Conservation (phyloP, 805 yeast genomes). For the Maudiozyma serrabonitensis region DNA sequence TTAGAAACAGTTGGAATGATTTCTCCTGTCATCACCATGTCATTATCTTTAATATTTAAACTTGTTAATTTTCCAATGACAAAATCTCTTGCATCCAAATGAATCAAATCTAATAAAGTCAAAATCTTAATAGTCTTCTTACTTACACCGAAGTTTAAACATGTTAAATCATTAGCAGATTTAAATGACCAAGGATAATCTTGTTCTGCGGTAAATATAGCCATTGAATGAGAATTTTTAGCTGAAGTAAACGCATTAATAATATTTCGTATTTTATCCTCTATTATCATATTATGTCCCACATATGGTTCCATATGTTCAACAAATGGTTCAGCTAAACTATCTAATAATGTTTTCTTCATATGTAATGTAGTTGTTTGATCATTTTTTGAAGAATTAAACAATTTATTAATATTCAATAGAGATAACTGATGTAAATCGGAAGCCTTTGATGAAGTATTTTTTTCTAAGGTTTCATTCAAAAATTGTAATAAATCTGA, state of each 20-base stretch:
- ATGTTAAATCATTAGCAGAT: slow-evolving; percentile 82
- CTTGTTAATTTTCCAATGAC: slow-evolving; percentile 44
- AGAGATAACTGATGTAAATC: slow-evolving; percentile 23
- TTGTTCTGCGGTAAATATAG: slow-evolving; percentile 71
- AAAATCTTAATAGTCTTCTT: slow-evolving; percentile 48
- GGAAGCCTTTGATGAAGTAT: slow-evolving; percentile 17
- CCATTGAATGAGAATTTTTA: slow-evolving; percentile 64
- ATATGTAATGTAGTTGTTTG: slow-evolving; percentile 8
- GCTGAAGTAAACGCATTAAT: slow-evolving; percentile 57
- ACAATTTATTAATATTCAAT: slow-evolving; percentile 20
- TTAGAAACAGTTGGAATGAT: slow-evolving; percentile 56
- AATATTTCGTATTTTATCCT: slow-evolving; percentile 14
- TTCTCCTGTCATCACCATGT: slow-evolving; percentile 67
- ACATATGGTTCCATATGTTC: slow-evolving; percentile 16
- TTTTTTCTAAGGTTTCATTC: slow-evolving; percentile 21
- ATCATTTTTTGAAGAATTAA: slow-evolving; percentile 7
- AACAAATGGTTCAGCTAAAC: slow-evolving; percentile 25
- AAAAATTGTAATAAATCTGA: slow-evolving; percentile 15
- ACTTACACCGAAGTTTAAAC: slow-evolving; percentile 73
- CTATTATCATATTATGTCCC: slow-evolving; percentile 2
- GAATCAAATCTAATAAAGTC: slow-evolving; percentile 64
- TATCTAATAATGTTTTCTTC: slow-evolving; percentile 18
- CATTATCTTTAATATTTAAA: slow-evolving; percentile 22
- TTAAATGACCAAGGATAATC: slow-evolving; percentile 67
- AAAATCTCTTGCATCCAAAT: slow-evolving; percentile 62